These are phyloP conservation scores for Xylaria intraflava DNA, from an alignment of 495 filamentous ascomycete genomes.

Conservation along the genomic window DNA sequence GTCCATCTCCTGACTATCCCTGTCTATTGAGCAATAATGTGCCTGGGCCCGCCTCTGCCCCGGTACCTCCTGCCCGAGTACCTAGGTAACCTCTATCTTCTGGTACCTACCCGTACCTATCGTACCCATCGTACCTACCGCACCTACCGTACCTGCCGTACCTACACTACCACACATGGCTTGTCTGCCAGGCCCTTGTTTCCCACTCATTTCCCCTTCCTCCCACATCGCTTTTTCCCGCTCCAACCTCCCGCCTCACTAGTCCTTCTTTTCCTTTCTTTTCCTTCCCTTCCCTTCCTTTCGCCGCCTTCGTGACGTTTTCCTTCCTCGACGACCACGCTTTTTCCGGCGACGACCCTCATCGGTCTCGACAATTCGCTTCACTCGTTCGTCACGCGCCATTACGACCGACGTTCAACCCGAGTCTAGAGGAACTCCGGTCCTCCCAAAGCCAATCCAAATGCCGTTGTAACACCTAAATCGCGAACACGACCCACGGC, in stretches of 20 bases:
- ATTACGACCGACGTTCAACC: constrained; percentile 14
- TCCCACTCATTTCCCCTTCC: constrained; percentile 8
- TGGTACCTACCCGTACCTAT: background rate
- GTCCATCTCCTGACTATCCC: constrained; percentile 10
- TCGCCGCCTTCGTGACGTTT: constrained; percentile 13
- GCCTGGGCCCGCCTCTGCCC: constrained; percentile 1
- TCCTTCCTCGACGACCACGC: constrained; percentile 10
- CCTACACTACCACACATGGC: background rate
- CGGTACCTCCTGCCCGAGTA: constrained; percentile 2
- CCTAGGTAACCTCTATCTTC: background rate
- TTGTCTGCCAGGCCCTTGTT: constrained; percentile 2
- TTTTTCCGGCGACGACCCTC: constrained; percentile 12
- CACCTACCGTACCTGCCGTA: constrained; percentile 1
- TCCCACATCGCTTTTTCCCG: constrained; percentile 11
- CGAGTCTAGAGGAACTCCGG: constrained; percentile 12
- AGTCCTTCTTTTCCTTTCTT: constrained; percentile 9
- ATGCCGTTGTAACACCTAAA: constrained; percentile 13
- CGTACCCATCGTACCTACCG: background rate
- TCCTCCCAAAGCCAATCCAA: background rate
- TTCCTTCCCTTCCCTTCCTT: constrained; percentile 4
- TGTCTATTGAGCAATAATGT: constrained; percentile 4
- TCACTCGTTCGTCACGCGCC: constrained; percentile 11
- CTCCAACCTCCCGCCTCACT: constrained; percentile 9
- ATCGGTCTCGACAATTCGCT: constrained; percentile 12
- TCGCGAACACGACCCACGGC: constrained; percentile 5